Evolutionary conservation across 805 yeast species (phyloP), one percentile per base, ranked within the genome.

Genomic region (Saccharomycopsis sp.): DNA sequence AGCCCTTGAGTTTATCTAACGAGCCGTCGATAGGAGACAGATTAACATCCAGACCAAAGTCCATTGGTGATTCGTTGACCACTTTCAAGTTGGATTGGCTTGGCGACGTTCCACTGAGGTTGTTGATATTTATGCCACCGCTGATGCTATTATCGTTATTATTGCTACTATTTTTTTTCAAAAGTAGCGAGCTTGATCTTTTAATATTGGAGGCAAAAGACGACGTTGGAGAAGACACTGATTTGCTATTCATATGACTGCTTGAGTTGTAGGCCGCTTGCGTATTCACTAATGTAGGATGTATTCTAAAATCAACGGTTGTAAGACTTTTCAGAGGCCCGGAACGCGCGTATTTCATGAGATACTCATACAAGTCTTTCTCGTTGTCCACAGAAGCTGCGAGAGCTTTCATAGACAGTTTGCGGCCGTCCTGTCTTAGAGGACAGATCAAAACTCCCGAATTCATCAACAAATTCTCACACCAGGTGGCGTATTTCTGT

Each of bases 361-460:
- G 75, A 66, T 81, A 89, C 50, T 82, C 78, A 73, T 85, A 89
- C 57, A 92, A 75, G 68, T 90, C 96, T 66, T 78, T 82, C 66
- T 91, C 97, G 69, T 87, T 87, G 67, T 90, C 94, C 55, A 91
- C 82, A 23, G 87, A 78, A 14, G 85, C 75, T 0, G 97, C 96
- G 63, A 89, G 75, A 3, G 80, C 73, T 66, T 85, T 87, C 88
- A 92, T 84, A 3, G 97, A 85, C n/a, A 72, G 70, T 57, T 79
- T 79, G 18, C 74, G 66, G 51, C 79, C 74, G 29, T 78, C 75
- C 1, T 75, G 75, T 56, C 76, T 74, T 53, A 92, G 73, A 1
- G 98, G 98, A 52, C 87, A 75, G 3, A 94, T 78, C 60, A 87
- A 82, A 47, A 91, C 87, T 24, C 97, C 98, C 18, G 88, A 79